Percentiles rank a stretch among this genome's conserved stretches.
Conservation (phyloP, 176 grass and related monocot genomes). For the Elymus sibiricus region DNA sequence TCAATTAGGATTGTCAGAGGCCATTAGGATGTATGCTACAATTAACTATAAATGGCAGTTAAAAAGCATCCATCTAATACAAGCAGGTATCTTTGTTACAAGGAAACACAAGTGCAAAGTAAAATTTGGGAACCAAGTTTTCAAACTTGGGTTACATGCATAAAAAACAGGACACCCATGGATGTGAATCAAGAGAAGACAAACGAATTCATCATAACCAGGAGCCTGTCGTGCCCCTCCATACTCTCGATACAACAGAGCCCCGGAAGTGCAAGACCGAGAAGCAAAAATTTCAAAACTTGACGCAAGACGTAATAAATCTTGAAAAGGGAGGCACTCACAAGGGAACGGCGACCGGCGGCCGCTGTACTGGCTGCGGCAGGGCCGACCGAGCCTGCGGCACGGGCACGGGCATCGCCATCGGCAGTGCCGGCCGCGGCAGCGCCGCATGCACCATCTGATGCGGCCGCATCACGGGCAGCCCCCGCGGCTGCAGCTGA, state of each 20-base stretch:
- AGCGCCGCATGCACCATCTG: slow-evolving; percentile 27
- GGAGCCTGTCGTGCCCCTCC: neutral
- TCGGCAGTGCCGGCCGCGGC: slow-evolving; percentile 1
- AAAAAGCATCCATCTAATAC: slow-evolving; percentile 4
- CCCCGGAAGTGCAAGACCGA: slow-evolving; percentile 3
- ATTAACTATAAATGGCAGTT: neutral
- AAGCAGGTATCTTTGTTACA: neutral
- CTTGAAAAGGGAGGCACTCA: slow-evolving; percentile 29
- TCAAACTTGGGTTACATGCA: neutral
- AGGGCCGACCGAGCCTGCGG: slow-evolving; percentile 35
- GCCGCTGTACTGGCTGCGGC: slow-evolving; percentile 33
- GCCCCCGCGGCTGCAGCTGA: slow-evolving; percentile 30
- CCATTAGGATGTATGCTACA: neutral
- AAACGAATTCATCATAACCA: neutral
- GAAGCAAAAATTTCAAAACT: slow-evolving; percentile 11
- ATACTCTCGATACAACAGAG: neutral
- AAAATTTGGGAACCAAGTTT: slow-evolving; percentile 12
- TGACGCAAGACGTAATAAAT: slow-evolving; percentile 25
- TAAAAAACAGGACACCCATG: neutral
- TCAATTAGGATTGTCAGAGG: neutral
- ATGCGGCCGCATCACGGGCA: slow-evolving; percentile 40
- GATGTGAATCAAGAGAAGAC: slow-evolving; percentile 18
- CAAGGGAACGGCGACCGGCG: slow-evolving; percentile 41
- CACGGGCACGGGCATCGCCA: slow-evolving; percentile 31
- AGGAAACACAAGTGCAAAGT: neutral